These are phyloP conservation scores for Cornus florida DNA, from an alignment of 148 eudicot genomes.

Conservation along the genomic window DNA sequence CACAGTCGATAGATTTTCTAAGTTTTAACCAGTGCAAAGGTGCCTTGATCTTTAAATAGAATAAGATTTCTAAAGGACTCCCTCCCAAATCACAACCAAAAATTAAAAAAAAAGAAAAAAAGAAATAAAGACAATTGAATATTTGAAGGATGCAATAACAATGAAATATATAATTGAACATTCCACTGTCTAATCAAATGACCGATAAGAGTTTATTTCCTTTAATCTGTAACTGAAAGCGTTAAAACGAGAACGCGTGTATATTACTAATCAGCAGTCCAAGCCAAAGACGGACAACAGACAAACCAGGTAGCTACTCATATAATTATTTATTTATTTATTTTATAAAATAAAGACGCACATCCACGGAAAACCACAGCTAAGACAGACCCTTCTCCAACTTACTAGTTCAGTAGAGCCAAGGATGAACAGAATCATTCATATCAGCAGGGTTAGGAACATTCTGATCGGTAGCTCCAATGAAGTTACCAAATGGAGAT, in stretches of 20 bases:
- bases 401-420: not conserved
- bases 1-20: too few relatives aligned
- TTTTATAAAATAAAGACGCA: not conserved
- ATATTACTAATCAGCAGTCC: not conserved
- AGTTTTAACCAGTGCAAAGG: too few relatives aligned
- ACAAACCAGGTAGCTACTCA: too few relatives aligned
- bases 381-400: too few relatives aligned
- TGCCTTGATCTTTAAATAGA: too few relatives aligned
- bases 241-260: not conserved
- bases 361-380: not conserved
- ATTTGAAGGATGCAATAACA: not conserved
- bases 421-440: not conserved
- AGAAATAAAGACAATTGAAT: not conserved
- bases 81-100: too few relatives aligned
- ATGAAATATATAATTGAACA: not conserved
- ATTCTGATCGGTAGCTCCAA: slow-evolving; percentile 12
- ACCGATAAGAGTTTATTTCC: not conserved
- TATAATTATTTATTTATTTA: too few relatives aligned
- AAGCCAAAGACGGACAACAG: not conserved
- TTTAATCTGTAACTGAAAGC: not conserved
- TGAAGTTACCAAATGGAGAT: not conserved
- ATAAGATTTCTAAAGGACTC: too few relatives aligned
- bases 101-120: too few relatives aligned
- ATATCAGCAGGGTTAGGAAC: not conserved
- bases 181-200: not conserved